phyloP scores from a whole-genome alignment of 352 stramenopile species.

The Pythium sp. region DNA sequence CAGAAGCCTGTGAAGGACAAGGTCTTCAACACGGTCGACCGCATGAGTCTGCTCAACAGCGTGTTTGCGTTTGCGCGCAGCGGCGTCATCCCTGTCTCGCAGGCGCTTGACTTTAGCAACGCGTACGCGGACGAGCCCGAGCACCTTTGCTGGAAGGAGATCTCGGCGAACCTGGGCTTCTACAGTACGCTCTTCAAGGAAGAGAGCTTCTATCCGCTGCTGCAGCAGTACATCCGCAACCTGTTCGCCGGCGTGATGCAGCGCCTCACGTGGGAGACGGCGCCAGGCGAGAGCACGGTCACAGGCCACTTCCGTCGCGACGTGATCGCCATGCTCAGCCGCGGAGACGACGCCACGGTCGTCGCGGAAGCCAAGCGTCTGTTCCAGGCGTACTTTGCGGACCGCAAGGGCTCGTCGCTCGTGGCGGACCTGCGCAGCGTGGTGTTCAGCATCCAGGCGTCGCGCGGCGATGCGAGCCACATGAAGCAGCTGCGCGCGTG shows the following conservation, averaged over 20 bases:
- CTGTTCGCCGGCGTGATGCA: slow-evolving; percentile 60
- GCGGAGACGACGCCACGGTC: slow-evolving; percentile 48
- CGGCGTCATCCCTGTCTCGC: slow-evolving; percentile 46
- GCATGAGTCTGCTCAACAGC: slow-evolving; percentile 92
- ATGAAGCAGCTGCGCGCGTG: slow-evolving; percentile 44
- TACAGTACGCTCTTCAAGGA: slow-evolving; percentile 62
- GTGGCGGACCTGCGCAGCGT: slow-evolving; percentile 59
- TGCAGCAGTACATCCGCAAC: slow-evolving; percentile 62
- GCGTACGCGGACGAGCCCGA: slow-evolving; percentile 63
- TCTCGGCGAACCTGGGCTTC: slow-evolving; percentile 59
- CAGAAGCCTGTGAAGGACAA: slow-evolving; percentile 54
- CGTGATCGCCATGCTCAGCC: slow-evolving; percentile 68
- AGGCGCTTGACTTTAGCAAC: slow-evolving; percentile 64
- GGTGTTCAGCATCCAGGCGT: slow-evolving; percentile 58
- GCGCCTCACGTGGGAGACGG: slow-evolving; percentile 45
- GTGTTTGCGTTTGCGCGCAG: slow-evolving; percentile 89
- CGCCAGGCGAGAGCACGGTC: slow-evolving; percentile 37
- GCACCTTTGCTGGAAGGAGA: slow-evolving; percentile 77
- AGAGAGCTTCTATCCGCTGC: slow-evolving; percentile 53
- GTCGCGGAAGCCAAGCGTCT: slow-evolving; percentile 47
- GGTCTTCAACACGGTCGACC: slow-evolving; percentile 78
- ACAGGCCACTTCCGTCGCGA: slow-evolving; percentile 66
- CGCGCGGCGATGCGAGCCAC: slow-evolving; percentile 41
- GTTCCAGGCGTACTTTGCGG: slow-evolving; percentile 58
- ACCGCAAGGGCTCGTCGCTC: slow-evolving; percentile 38